Evolutionary conservation across 2,329 filamentous ascomycete species (phyloP).

Genomic region (Fusarium mangiferae): DNA sequence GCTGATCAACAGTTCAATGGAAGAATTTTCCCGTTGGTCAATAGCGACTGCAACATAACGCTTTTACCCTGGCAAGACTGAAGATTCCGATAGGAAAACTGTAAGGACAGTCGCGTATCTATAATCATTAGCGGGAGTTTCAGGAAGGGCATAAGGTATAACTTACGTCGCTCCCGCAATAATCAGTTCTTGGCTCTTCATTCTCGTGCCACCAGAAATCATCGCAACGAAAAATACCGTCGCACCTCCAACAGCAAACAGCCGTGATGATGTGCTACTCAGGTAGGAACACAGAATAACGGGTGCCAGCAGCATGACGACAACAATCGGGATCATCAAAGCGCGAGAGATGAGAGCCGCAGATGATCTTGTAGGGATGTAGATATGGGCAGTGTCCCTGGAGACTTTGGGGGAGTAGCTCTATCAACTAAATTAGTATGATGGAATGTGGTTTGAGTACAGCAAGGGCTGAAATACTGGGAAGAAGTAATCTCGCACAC

Average conservation of each 20-base stretch:
- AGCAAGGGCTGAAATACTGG: rapidly evolving
- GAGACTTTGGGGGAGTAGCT: background rate
- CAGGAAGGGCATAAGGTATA: rapidly evolving
- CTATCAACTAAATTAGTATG: rapidly evolving
- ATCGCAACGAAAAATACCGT: background rate
- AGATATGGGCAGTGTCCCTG: background rate
- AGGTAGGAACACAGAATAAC: background rate
- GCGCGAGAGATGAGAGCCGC: background rate
- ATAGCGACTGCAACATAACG: rapidly evolving
- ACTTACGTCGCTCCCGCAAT: background rate
- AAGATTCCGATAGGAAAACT: background rate
- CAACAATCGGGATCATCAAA: background rate
- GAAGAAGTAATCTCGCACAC: background rate
- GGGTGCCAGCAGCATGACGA: background rate
- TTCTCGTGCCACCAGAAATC: background rate
- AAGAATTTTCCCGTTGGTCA: background rate
- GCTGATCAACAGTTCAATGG: rapidly evolving
- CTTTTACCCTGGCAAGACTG: background rate
- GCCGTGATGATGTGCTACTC: background rate
- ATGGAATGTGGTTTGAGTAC: rapidly evolving
- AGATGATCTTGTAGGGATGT: background rate
- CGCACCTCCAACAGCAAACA: background rate
- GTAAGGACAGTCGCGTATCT: background rate
- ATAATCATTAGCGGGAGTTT: rapidly evolving
- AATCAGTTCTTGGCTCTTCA: background rate